Evolutionary conservation across 2,329 filamentous ascomycete species (phyloP).

Genomic region (Neophaeococcomyces mojaviensis): DNA sequence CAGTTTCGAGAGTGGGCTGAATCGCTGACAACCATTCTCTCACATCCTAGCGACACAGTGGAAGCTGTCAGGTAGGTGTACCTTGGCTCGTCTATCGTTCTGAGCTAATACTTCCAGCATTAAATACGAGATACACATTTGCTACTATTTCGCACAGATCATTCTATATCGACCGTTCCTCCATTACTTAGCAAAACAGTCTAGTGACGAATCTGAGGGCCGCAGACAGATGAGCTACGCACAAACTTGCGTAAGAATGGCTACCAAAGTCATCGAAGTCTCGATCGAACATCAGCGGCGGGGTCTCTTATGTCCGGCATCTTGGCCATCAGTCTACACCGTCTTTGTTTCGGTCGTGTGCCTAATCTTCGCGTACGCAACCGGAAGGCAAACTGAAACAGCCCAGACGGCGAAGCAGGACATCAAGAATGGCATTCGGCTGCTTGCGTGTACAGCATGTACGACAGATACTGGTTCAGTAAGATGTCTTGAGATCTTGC

Average conservation of each 20-base stretch:
- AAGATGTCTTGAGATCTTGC: constrained; percentile 15
- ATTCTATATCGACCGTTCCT: constrained; percentile 22
- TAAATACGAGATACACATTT: constrained; percentile 16
- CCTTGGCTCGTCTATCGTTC: too few relatives aligned
- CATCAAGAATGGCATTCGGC: constrained; percentile 13
- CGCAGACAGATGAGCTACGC: constrained; percentile 12
- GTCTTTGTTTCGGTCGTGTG: constrained; percentile 15
- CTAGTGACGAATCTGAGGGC: constrained; percentile 9
- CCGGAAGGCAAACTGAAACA: constrained; percentile 12
- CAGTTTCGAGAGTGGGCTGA: constrained; percentile 15
- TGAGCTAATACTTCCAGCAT: constrained; percentile 6
- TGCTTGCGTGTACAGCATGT: constrained; percentile 14
- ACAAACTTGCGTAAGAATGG: constrained; percentile 13
- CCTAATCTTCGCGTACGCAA: constrained; percentile 15
- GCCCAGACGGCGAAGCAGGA: constrained; percentile 9
- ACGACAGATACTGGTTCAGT: constrained; percentile 14
- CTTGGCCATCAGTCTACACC: constrained; percentile 18
- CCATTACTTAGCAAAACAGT: constrained; percentile 18
- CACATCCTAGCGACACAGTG: background rate
- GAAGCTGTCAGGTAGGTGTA: background rate
- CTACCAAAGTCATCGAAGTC: constrained; percentile 11
- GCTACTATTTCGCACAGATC: constrained; percentile 20
- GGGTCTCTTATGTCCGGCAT: constrained; percentile 15
- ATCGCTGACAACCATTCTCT: constrained; percentile 8
- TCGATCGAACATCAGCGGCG: constrained; percentile 12